Evolutionary conservation across 352 stramenopile genomes (phyloP).

Genomic region (Aphanomyces invadans): DNA sequence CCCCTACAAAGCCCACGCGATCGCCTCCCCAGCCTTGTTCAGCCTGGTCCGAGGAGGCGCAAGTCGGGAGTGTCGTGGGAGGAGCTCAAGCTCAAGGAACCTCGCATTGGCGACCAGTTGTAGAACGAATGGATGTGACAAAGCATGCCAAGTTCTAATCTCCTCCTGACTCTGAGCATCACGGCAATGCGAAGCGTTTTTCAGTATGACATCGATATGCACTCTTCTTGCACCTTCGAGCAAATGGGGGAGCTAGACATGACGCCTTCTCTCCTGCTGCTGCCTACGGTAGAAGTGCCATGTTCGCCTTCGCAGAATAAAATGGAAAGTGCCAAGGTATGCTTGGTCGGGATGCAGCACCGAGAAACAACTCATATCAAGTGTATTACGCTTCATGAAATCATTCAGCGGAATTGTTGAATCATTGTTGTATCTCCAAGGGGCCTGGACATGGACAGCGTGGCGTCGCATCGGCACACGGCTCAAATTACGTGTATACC

Average conservation of each 20-base stretch:
- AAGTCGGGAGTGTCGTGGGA: not conserved
- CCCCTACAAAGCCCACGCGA: constrained; percentile 13
- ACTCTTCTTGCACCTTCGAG: too few relatives aligned
- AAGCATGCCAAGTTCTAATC: too few relatives aligned
- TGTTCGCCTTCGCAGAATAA: too few relatives aligned
- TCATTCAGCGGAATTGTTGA: not conserved
- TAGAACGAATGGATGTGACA: not conserved
- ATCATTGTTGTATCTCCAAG: constrained; percentile 23
- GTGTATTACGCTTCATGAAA: constrained; percentile 24
- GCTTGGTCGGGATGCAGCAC: not conserved
- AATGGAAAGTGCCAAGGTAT: not conserved
- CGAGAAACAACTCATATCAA: constrained; percentile 23
- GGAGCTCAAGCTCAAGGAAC: constrained; percentile 23
- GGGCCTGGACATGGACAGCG: not conserved
- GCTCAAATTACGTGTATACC: constrained; percentile 23
- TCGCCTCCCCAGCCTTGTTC: not conserved
- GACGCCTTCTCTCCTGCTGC: too few relatives aligned
- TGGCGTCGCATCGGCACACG: not conserved
- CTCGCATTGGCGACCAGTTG: constrained; percentile 3
- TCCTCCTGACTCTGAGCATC: too few relatives aligned
- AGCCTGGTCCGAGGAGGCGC: not conserved
- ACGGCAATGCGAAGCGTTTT: too few relatives aligned
- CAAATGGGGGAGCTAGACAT: too few relatives aligned
- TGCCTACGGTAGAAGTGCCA: too few relatives aligned
- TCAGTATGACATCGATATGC: not conserved